A percentile compares a stretch with the other conserved stretches of the same genome.
phyloP scores from a whole-genome alignment of 73 alveolate species.

The Blepharisma japonicum region DNA sequence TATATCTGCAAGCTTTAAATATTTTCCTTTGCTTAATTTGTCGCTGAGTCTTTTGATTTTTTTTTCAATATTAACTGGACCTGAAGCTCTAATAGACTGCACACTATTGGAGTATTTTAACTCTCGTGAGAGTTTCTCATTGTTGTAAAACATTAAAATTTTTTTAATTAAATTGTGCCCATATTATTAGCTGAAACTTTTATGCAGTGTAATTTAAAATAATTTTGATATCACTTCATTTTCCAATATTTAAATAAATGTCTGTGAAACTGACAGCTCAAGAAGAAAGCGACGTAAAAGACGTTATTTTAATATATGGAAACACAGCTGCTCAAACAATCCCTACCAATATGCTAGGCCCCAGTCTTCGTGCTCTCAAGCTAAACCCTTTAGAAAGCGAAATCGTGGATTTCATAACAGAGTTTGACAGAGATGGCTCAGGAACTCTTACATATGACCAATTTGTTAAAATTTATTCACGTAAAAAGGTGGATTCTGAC shows the following conservation, averaged over 20 bases:
- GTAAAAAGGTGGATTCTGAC: slow-evolving; percentile 20
- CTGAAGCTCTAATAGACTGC: too few species aligned
- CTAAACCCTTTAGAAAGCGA: slow-evolving; percentile 20
- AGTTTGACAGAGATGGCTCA: slow-evolving; percentile 20
- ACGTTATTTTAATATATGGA: slow-evolving; percentile 5
- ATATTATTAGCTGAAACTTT: too few species aligned
- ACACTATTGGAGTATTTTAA: too few species aligned
- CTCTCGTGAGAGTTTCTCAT: too few species aligned
- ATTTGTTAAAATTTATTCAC: not conserved
- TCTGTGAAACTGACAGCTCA: not conserved
- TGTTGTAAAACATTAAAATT: too few species aligned
- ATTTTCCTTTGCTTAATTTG: too few species aligned
- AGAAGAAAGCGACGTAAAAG: not conserved
- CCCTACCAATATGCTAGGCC: slow-evolving; percentile 1
- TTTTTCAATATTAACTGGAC: too few species aligned
- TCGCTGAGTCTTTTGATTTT: too few species aligned
- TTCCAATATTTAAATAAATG: not conserved
- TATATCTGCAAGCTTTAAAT: too few species aligned
- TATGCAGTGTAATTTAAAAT: too few species aligned
- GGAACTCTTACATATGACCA: not conserved
- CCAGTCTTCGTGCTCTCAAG: not conserved
- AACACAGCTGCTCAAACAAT: slow-evolving; percentile 8
- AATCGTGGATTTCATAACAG: slow-evolving; percentile 12
- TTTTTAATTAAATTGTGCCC: too few species aligned
- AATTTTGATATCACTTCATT: too few species aligned